phyloP scores from a whole-genome alignment of 1,139 yeast species.

The Yarrowia galli region DNA sequence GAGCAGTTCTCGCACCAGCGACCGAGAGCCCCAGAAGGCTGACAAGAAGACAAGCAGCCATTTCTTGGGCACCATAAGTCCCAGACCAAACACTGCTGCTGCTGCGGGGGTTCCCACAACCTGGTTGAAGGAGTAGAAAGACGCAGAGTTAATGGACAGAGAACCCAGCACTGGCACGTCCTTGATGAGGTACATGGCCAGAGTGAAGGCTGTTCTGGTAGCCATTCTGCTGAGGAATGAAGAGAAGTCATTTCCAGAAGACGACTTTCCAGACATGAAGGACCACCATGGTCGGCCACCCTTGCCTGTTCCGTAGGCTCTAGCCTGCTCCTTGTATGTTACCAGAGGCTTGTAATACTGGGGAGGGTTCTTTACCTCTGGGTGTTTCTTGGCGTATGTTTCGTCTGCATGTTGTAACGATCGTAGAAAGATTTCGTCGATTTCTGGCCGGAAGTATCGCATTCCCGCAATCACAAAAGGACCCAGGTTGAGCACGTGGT shows the following conservation, averaged over 20 bases:
- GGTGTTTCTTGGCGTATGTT: slow-evolving; percentile 52
- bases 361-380: slow-evolving; percentile 47
- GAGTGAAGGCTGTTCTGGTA: slow-evolving; percentile 45
- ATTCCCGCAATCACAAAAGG: slow-evolving; percentile 55
- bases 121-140: slow-evolving; percentile 57
- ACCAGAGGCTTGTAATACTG: slow-evolving; percentile 44
- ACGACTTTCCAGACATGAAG: slow-evolving; percentile 31
- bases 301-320: slow-evolving; percentile 21
- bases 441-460: slow-evolving; percentile 53
- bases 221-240: slow-evolving; percentile 45
- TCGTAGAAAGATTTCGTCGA: slow-evolving; percentile 53
- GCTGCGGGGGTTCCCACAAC: slow-evolving; percentile 60
- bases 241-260: slow-evolving; percentile 34
- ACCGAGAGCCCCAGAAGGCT: slow-evolving; percentile 58
- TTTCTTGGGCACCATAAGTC: slow-evolving; percentile 52
- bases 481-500: slow-evolving; percentile 55
- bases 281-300: slow-evolving; percentile 22
- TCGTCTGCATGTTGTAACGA: slow-evolving; percentile 56
- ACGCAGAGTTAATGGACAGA: slow-evolving; percentile 54
- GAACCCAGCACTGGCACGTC: slow-evolving; percentile 55
- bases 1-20: slow-evolving; percentile 58
- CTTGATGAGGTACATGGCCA: slow-evolving; percentile 48
- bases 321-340: slow-evolving; percentile 41
- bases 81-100: slow-evolving; percentile 51
- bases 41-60: slow-evolving; percentile 54